Percentiles rank a stretch among this genome's conserved stretches.
These are phyloP conservation scores for Botrytis aclada DNA, from an alignment of 2,329 filamentous ascomycete genomes.

Conservation along the genomic window DNA sequence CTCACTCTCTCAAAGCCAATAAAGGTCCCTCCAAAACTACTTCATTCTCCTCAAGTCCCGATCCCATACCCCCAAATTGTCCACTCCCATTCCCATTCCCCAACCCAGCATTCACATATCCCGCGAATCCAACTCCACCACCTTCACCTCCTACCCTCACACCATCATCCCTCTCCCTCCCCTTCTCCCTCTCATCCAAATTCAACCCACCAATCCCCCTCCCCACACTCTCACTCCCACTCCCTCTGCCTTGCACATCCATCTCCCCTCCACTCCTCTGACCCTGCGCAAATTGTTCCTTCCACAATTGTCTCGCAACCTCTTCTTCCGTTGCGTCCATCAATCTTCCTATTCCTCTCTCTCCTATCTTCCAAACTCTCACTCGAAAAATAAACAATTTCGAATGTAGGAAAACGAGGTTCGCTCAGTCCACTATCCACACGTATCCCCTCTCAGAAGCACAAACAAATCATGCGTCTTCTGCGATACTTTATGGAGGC, in stretches of 20 bases:
- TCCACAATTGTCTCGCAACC: not conserved
- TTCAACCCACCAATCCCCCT: not conserved
- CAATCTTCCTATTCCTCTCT: not conserved
- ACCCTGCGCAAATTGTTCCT: not conserved
- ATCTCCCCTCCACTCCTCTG: not conserved
- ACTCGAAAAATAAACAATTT: too few species aligned
- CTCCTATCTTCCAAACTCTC: not conserved
- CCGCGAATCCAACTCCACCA: not conserved
- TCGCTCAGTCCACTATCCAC: fast-evolving
- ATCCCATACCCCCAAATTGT: not conserved
- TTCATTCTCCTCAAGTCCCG: not conserved
- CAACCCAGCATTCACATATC: not conserved
- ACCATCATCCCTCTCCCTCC: not conserved
- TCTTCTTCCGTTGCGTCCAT: not conserved
- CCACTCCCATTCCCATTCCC: not conserved
- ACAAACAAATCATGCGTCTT: not conserved
- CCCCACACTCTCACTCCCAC: not conserved
- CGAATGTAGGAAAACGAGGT: not conserved
- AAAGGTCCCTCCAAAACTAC: slow-evolving; percentile 12
- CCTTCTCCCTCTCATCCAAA: not conserved
- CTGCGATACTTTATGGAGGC: too few species aligned
- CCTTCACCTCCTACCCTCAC: not conserved
- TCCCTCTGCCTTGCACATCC: not conserved
- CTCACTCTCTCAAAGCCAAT: slow-evolving; percentile 7
- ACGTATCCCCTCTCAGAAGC: not conserved